phyloP scores from a whole-genome alignment of 2,329 filamentous ascomycete species.

The Neurospora crassa region DNA sequence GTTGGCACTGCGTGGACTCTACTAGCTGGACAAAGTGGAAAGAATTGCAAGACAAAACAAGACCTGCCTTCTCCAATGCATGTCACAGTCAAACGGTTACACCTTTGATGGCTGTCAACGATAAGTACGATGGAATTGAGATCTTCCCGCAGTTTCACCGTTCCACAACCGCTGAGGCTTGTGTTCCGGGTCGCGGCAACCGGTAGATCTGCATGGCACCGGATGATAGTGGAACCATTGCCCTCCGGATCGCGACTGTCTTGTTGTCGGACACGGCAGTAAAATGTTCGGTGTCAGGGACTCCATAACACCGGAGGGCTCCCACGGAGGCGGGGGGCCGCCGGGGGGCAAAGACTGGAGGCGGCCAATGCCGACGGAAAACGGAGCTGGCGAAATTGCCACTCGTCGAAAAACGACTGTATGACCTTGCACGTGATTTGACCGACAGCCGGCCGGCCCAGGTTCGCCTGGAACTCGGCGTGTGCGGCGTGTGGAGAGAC shows the following conservation, averaged over 20 bases:
- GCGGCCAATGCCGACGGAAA: neutral
- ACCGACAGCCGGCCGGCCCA: neutral
- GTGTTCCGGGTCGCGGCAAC: neutral
- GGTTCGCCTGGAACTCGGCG: neutral
- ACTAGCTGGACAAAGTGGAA: neutral
- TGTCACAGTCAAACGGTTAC: too few species aligned
- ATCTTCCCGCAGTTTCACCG: neutral
- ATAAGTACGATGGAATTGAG: neutral
- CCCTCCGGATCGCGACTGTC: neutral
- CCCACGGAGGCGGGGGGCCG: too few species aligned
- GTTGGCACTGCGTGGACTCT: neutral
- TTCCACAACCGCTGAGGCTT: neutral
- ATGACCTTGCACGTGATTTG: neutral
- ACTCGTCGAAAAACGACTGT: too few species aligned
- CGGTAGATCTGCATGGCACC: neutral
- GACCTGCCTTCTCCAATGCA: neutral
- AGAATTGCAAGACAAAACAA: neutral
- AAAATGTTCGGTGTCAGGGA: neutral
- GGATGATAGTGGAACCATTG: neutral
- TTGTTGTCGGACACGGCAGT: neutral
- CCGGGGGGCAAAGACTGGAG: neutral
- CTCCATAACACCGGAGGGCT: neutral
- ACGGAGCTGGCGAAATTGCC: neutral
- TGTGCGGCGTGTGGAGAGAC: neutral
- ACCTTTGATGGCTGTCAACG: neutral